phyloP scores from a whole-genome alignment of 148 eudicot genomes.

The Chenopodium quinoa region DNA sequence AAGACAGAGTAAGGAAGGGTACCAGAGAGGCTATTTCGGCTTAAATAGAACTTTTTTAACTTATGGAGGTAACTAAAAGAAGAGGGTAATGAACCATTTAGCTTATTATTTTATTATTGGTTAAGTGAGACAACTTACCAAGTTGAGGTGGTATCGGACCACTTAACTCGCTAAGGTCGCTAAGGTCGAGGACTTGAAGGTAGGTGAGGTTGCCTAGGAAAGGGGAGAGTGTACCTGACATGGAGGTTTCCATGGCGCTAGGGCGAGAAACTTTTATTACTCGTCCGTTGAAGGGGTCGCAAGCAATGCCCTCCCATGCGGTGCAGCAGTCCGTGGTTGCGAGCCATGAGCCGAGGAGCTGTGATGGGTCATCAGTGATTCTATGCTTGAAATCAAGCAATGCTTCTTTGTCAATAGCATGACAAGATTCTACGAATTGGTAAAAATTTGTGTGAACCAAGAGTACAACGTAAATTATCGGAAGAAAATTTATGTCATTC shows the following conservation, averaged over 20 bases:
- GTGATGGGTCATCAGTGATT: conserved; percentile 61
- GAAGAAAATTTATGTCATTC: background rate
- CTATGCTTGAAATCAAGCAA: conserved; percentile 47
- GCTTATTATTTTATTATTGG: conserved; percentile 40
- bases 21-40: conserved; percentile 47
- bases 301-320: conserved; percentile 58
- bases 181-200: conserved; percentile 56
- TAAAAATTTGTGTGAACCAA: background rate
- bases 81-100: conserved; percentile 50
- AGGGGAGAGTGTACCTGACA: conserved; percentile 63
- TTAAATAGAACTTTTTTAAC: conserved; percentile 39
- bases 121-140: conserved; percentile 41
- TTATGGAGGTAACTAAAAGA: conserved; percentile 36
- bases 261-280: conserved; percentile 60
- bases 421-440: conserved; percentile 34
- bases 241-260: conserved; percentile 58
- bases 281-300: conserved; percentile 44
- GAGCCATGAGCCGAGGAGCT: conserved; percentile 48
- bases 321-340: conserved; percentile 65
- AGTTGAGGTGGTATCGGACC: conserved; percentile 59
- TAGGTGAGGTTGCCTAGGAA: conserved; percentile 54
- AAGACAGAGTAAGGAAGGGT: conserved; percentile 38
- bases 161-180: conserved; percentile 43
- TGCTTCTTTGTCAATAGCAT: conserved; percentile 49
- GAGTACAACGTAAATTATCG: conserved; percentile 22